Conservation (phyloP, 2,329 filamentous ascomycete species). For the Ophiostoma sp. region DNA sequence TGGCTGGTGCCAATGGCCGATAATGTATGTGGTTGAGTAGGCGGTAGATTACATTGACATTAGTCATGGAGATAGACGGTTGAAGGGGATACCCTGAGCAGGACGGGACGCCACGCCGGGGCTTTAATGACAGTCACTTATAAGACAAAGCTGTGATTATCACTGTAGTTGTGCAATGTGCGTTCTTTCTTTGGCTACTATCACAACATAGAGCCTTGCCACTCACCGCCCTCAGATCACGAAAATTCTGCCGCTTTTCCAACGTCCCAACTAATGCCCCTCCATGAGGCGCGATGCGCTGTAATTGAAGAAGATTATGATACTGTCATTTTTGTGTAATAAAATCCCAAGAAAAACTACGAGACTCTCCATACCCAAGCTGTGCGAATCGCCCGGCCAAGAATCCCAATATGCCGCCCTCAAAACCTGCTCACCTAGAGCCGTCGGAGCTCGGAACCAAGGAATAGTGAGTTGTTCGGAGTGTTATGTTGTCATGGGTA, state of each 20-base stretch:
- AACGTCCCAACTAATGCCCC: not conserved
- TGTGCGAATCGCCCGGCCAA: not conserved
- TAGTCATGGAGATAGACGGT: not conserved
- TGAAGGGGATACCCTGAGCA: not conserved
- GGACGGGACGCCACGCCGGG: not conserved
- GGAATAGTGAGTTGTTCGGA: conserved; percentile 63
- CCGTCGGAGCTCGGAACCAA: conserved; percentile 80
- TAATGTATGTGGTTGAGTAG: conserved; percentile 12
- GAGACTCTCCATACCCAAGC: not conserved
- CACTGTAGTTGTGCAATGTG: not conserved
- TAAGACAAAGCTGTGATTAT: not conserved
- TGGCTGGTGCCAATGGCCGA: conserved; percentile 22
- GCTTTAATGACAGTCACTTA: not conserved
- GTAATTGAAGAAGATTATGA: not conserved
- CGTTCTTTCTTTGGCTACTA: not conserved
- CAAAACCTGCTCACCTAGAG: conserved; percentile 60
- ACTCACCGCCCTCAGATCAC: not conserved
- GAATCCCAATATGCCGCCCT: not conserved
- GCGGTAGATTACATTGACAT: not conserved
- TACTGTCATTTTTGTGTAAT: not conserved
- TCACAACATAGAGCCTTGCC: not conserved
- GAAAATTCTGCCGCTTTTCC: conserved; percentile 1
- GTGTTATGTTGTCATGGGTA: too few relatives aligned
- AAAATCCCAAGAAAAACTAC: not conserved
- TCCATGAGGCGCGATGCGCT: not conserved